These are phyloP conservation scores for Ophiognomonia clavigignenti-juglandacearum DNA, from an alignment of 2,329 filamentous ascomycete genomes.

Conservation along the genomic window DNA sequence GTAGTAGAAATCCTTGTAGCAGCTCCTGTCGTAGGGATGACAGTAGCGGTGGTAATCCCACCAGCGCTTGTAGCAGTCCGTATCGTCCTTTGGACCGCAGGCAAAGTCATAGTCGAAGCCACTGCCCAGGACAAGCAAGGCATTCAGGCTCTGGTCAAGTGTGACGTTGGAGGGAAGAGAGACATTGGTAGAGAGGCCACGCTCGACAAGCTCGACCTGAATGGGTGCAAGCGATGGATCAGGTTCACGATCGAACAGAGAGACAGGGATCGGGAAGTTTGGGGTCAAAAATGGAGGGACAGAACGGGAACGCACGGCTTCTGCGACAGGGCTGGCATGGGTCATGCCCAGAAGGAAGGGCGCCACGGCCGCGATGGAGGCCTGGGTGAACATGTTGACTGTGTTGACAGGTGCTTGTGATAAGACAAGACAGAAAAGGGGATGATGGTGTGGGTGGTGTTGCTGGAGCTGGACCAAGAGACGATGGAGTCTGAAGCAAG, in stretches of 20 bases:
- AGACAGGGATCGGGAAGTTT: not conserved
- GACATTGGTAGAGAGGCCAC: not conserved
- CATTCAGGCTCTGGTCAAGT: not conserved
- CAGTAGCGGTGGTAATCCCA: constrained; percentile 6
- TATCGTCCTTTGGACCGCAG: constrained; percentile 4
- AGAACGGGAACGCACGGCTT: not conserved
- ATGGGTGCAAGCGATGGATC: not conserved
- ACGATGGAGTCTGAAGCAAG: not conserved
- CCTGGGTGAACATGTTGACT: constrained; percentile 7
- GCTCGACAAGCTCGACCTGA: not conserved
- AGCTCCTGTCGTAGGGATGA: constrained; percentile 9
- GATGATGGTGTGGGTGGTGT: not conserved
- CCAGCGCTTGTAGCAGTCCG: constrained; percentile 5
- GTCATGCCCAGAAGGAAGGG: constrained; percentile 9
- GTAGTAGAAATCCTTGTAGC: constrained; percentile 7
- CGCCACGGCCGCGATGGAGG: not conserved
- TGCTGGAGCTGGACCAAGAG: not conserved
- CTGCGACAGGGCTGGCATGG: not conserved
- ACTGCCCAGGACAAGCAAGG: not conserved
- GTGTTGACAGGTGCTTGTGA: not conserved
- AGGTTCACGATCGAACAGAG: not conserved
- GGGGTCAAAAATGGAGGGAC: not conserved
- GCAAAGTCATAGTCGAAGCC: not conserved
- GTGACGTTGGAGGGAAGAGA: not conserved
- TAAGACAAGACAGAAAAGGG: no score